Evolutionary conservation across 257 asterid species (phyloP).

Genomic region (Salvia hispanica): DNA sequence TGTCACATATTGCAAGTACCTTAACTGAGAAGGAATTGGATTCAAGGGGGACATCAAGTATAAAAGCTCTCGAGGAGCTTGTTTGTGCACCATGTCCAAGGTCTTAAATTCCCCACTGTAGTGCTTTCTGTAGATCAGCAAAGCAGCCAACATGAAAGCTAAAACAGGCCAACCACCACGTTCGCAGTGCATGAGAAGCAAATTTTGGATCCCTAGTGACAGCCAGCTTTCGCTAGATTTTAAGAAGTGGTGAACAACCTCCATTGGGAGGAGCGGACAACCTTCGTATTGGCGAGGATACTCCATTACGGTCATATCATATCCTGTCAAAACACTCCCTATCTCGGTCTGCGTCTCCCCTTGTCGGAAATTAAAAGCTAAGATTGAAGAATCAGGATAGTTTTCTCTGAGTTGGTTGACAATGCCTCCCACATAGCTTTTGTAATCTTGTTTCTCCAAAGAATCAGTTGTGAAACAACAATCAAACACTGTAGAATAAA

Average conservation of each 20-base stretch:
- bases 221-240: constrained; percentile 97
- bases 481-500: constrained; percentile 69
- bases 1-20: constrained; percentile 86
- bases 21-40: constrained; percentile 90
- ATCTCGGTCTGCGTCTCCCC: constrained; percentile 66
- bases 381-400: constrained; percentile 74
- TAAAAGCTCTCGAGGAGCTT: constrained; percentile 91
- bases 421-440: constrained; percentile 69
- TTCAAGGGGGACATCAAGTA: constrained; percentile 75
- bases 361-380: constrained; percentile 86
- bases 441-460: constrained; percentile 69
- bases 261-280: constrained; percentile 91
- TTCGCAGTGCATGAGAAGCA: constrained; percentile 93
- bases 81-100: constrained; percentile 89
- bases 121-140: constrained; percentile 73
- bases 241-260: constrained; percentile 87
- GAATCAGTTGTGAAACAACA: constrained; percentile 83
- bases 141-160: constrained; percentile 90
- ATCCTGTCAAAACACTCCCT: constrained; percentile 68
- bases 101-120: constrained; percentile 88
- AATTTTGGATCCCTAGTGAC: constrained; percentile 82
- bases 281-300: constrained; percentile 94
- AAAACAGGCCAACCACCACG: constrained; percentile 97
- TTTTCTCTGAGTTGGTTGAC: constrained; percentile 69
- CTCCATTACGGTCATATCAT: constrained; percentile 89